Evolutionary conservation across 208 protist genomes (phyloP), one percentile per base, ranked within the genome.

Genomic region (Leishmania martiniquensis): DNA sequence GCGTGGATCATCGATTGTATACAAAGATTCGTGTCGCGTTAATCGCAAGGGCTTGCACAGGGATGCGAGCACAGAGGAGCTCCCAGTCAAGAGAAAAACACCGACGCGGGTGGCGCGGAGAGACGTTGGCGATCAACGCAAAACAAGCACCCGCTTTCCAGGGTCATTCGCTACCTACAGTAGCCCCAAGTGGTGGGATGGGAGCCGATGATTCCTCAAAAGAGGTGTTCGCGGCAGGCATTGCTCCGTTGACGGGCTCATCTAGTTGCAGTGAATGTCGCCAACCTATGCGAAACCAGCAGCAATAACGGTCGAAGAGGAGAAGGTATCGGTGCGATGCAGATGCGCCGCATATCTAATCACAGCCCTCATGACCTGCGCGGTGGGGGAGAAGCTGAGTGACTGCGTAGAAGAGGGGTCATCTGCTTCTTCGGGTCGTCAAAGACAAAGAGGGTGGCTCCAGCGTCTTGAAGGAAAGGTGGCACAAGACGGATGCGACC

Each of bases 401-500:
- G 34, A 45, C 32, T 25, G 44, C 17, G 66, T 25, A 52, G 4
- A 51, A 10, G 20, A 71, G 2, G 37, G 5, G 20, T 1, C 37
- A 44, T 29, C 60, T n/a, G 34, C 60, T 67, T 67, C 6, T 44
- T n/a, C 10, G 60, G 25, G 10, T 66, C n/a, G 20, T n/a, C 60
- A 44, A 63, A 20, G 15, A 59, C 44, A 4, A 20, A 10, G 32
- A 72, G 7, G 29, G 59, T 17, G 1, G 10, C 45, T 22, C 17
- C 6, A 1, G 39, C n/a, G 51, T 68, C 15, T 65, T 77, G 39
- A 86, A 63, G 39, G 49, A 37, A 22, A 85, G 49, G 17, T 70
- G 71, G 37, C 85, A 89, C 13, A 89, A 29, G 13, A 89, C n/a
- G 29, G 85, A 78, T 34, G 82, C 80, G 47, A 89, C 75, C 55